A percentile compares a stretch with the other conserved stretches of the same genome.
Conservation (phyloP, 164 flowering plant species). For the Sextonia rubra region DNA sequence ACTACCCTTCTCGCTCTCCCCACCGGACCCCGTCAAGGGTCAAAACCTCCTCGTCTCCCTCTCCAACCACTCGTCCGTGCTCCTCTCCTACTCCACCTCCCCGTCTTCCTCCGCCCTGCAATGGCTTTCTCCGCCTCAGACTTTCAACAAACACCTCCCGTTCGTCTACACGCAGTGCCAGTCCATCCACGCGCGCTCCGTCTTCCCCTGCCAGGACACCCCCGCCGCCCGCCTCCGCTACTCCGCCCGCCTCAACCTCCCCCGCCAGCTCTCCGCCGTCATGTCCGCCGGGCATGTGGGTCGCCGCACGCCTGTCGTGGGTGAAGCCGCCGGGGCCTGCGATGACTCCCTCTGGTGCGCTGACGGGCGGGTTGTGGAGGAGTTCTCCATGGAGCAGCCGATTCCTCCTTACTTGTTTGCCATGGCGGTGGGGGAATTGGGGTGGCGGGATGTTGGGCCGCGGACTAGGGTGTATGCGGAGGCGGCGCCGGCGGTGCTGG, state of each 20-base stretch:
- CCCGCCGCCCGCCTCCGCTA: constrained; percentile 73
- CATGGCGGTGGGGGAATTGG: constrained; percentile 80
- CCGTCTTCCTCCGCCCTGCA: constrained; percentile 84
- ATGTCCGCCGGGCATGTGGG: constrained; percentile 73
- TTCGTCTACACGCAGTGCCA: constrained; percentile 95
- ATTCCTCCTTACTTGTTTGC: constrained; percentile 92
- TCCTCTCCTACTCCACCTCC: constrained; percentile 45
- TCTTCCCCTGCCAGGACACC: constrained; percentile 96
- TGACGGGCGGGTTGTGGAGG: constrained; percentile 81
- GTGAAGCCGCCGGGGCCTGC: constrained; percentile 34
- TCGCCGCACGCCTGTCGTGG: constrained; percentile 46
- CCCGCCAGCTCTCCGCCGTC: constrained; percentile 63
- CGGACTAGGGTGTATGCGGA: constrained; percentile 85
- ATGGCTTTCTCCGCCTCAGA: constrained; percentile 85
- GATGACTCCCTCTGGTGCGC: constrained; percentile 65
- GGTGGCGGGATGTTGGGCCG: constrained; percentile 75
- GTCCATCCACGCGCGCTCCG: constrained; percentile 79
- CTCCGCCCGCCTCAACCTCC: constrained; percentile 63
- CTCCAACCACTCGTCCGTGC: constrained; percentile 39
- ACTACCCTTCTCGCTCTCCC: constrained; percentile 48
- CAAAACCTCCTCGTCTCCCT: constrained; percentile 46
- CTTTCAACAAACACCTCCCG: constrained; percentile 52
- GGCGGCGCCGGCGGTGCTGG: constrained; percentile 49
- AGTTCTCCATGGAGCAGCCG: constrained; percentile 85
- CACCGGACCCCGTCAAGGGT: constrained; percentile 50